Conservation (phyloP, 164 flowering plant species). For the Pachysandra terminalis region DNA sequence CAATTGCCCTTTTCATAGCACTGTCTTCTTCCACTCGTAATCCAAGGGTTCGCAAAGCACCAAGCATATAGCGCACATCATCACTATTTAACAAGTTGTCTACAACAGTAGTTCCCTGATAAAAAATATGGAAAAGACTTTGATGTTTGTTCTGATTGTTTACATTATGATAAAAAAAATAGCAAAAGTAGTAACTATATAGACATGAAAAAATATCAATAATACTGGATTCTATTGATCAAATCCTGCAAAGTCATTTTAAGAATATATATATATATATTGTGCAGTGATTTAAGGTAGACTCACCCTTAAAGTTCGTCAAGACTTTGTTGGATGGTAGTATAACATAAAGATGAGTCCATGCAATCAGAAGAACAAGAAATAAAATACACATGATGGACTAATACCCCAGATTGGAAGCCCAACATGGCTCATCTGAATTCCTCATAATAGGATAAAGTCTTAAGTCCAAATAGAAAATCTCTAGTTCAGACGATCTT, state of each 20-base stretch:
- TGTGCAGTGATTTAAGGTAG: too few species aligned
- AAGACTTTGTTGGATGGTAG: not conserved
- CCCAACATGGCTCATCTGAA: not conserved
- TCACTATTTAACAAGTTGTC: conserved; percentile 92
- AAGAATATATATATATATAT: too few species aligned
- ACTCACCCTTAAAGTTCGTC: too few species aligned
- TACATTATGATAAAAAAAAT: too few species aligned
- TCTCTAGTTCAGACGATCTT: not conserved
- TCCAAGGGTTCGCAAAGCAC: conserved; percentile 75
- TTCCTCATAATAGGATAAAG: not conserved
- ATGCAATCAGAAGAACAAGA: too few species aligned
- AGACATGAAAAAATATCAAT: too few species aligned
- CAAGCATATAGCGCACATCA: conserved; percentile 87
- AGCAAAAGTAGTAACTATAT: too few species aligned
- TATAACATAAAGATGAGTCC: too few species aligned
- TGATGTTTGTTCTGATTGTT: too few species aligned
- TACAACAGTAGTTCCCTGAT: conserved; percentile 86
- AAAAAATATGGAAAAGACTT: not conserved
- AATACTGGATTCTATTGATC: too few species aligned
- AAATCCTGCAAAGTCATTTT: too few species aligned
- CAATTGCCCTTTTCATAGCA: conserved; percentile 52
- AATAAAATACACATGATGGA: not conserved
- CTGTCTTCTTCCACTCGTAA: conserved; percentile 61
- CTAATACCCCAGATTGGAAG: not conserved
- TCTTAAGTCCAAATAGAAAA: not conserved